Evolutionary conservation across 176 grass and related monocot species (phyloP).

Genomic region (Cymbopogon citratus): DNA sequence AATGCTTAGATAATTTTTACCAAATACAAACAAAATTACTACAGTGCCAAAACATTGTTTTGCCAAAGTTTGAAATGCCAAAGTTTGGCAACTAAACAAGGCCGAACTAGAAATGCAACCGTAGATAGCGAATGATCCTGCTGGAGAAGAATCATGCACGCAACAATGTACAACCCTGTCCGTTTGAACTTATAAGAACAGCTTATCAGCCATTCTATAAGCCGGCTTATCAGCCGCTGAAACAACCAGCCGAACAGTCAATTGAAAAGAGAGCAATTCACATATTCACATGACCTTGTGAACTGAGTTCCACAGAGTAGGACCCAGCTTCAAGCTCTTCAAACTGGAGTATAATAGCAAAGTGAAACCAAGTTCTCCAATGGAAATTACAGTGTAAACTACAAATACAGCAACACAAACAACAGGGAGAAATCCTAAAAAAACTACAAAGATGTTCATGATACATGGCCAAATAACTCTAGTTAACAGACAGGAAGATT

Average conservation of each 20-base stretch:
- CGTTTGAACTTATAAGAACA: no score
- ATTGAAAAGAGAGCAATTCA: not conserved
- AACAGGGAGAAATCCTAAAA: not conserved
- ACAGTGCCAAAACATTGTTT: no score
- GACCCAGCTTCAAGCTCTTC: not conserved
- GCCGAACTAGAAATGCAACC: not conserved
- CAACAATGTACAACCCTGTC: no score
- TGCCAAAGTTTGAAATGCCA: no score
- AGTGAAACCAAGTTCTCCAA: conserved; percentile 1
- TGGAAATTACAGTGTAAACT: not conserved
- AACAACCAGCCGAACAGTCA: no score
- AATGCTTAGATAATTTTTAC: no score
- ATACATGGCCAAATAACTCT: conserved; percentile 16
- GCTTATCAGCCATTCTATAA: no score
- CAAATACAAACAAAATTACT: no score
- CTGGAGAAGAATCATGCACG: not conserved
- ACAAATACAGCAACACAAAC: not conserved
- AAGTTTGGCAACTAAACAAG: no score
- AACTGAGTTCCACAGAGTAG: not conserved
- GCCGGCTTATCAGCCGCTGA: no score
- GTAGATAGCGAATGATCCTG: not conserved
- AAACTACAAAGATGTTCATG: conserved; percentile 12
- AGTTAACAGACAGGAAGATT: conserved; percentile 28
- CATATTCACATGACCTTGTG: not conserved
- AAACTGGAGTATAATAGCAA: not conserved